phyloP scores from a whole-genome alignment of 306 rosid genomes.

The Quercus wislizeni region DNA sequence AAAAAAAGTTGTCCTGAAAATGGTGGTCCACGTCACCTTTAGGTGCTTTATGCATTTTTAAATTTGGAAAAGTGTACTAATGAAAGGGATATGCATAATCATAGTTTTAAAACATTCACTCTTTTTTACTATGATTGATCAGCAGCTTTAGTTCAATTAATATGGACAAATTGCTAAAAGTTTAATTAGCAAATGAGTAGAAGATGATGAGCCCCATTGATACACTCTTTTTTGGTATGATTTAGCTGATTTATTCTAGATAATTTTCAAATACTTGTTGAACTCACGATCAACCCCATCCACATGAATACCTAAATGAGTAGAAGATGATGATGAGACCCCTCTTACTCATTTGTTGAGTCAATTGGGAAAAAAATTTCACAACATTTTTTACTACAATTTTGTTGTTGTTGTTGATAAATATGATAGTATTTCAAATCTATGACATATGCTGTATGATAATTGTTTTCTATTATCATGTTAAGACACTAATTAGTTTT shows the following conservation, averaged over 20 bases:
- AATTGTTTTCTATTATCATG: no score
- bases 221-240: not conserved
- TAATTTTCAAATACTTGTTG: no score
- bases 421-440: no score
- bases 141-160: not conserved
- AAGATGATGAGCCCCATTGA: not conserved
- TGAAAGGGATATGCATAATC: constrained; percentile 12
- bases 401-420: no score
- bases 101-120: not conserved
- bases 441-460: no score
- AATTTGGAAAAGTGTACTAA: not conserved
- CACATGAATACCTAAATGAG: no score
- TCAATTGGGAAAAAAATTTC: no score
- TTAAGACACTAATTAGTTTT: no score
- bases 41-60: constrained; percentile 1
- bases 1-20: constrained; percentile 19
- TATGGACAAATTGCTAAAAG: not conserved
- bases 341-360: no score
- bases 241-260: not conserved
- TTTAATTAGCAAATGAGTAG: not conserved
- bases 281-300: no score
- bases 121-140: not conserved
- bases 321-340: no score
- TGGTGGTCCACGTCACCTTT: constrained; percentile 24
- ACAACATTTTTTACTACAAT: no score